Conservation (phyloP, 345 rosid species). For the Linum lewisii region DNA sequence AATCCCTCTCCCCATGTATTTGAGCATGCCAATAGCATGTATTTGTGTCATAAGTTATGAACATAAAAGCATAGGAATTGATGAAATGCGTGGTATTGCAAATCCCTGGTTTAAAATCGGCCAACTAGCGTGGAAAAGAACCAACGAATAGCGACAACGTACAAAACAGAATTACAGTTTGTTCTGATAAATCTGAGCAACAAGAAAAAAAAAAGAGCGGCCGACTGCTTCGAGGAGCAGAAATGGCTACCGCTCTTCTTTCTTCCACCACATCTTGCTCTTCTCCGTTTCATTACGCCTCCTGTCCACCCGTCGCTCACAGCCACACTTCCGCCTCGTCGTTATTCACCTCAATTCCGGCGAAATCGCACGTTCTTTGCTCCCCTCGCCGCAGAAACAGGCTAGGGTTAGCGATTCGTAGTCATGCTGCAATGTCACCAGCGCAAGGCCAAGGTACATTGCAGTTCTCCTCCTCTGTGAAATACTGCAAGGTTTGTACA, state of each 20-base stretch:
- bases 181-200: neutral
- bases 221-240: neutral
- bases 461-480: neutral
- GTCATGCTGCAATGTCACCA: slow-evolving; percentile 14
- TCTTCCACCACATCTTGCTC: neutral
- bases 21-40: too few species aligned
- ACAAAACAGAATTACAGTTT: neutral
- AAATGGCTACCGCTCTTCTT: neutral
- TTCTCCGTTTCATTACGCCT: neutral
- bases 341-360: neutral
- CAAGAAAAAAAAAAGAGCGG: neutral
- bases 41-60: too few species aligned
- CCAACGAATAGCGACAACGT: neutral
- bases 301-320: neutral
- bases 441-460: slow-evolving; percentile 16
- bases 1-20: too few species aligned
- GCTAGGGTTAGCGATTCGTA: slow-evolving; percentile 13
- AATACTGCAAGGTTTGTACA: too few species aligned
- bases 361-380: slow-evolving; percentile 11
- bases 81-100: too few species aligned
- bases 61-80: too few species aligned
- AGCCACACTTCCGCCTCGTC: neutral
- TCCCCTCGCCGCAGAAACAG: slow-evolving; percentile 6
- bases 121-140: neutral
- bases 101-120: too few species aligned